phyloP scores from a whole-genome alignment of 1,284 basidiomycete species.

The Papiliotrema flavescens region DNA sequence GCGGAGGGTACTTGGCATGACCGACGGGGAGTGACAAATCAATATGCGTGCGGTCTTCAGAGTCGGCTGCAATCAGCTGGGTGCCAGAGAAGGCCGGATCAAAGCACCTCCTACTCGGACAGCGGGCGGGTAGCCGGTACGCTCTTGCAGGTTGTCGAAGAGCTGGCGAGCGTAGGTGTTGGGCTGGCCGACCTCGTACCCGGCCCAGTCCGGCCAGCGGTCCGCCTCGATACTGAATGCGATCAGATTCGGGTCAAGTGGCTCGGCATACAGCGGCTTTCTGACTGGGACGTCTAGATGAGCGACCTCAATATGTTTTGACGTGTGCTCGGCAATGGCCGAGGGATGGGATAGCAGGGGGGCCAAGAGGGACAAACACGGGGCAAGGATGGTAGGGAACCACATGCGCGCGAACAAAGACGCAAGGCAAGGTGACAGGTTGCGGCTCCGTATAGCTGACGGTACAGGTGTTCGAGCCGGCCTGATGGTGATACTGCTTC shows the following conservation, averaged over 20 bases:
- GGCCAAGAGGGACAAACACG: too few species aligned
- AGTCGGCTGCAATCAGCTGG: constrained; percentile 12
- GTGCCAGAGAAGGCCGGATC: neutral
- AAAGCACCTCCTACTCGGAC: constrained; percentile 15
- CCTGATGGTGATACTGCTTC: too few species aligned
- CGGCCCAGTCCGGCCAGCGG: constrained; percentile 22
- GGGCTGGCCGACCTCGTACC: constrained; percentile 10
- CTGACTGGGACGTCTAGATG: neutral
- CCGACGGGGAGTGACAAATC: constrained; percentile 11
- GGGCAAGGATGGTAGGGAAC: too few species aligned
- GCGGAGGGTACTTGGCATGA: constrained; percentile 52
- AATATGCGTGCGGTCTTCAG: constrained; percentile 17
- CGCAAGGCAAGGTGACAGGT: too few species aligned
- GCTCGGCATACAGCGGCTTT: constrained; percentile 10
- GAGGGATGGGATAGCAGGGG: too few species aligned
- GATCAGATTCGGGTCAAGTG: constrained; percentile 11
- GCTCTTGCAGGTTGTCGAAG: constrained; percentile 6
- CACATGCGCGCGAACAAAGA: too few species aligned
- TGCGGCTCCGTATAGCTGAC: too few species aligned
- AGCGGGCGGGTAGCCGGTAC: constrained; percentile 12
- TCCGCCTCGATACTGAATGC: constrained; percentile 26
- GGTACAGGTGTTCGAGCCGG: too few species aligned
- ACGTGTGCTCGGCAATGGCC: too few species aligned
- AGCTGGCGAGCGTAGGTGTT: constrained; percentile 17
- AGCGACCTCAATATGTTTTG: too few species aligned